Conservation (phyloP, 2,329 filamentous ascomycete species). For the Diaporthe ilicicola region DNA sequence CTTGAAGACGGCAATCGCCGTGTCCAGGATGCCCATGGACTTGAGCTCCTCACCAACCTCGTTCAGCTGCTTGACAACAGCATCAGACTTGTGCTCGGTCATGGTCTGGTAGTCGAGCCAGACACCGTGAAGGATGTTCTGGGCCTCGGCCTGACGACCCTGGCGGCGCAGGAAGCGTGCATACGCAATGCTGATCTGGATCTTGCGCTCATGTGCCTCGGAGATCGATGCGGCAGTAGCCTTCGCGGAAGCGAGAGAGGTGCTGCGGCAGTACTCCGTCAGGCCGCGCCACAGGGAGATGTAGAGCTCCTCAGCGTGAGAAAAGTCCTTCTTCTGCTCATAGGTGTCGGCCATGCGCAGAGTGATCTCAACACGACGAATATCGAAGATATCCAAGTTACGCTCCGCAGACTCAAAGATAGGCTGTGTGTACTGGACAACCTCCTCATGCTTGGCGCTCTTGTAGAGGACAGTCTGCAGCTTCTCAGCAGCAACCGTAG, state of each 20-base stretch:
- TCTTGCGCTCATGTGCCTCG: constrained; percentile 36
- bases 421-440: constrained; percentile 33
- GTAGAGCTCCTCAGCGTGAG: constrained; percentile 37
- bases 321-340: constrained; percentile 34
- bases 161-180: constrained; percentile 35
- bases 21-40: constrained; percentile 34
- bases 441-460: constrained; percentile 32
- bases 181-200: constrained; percentile 35
- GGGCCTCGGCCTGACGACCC: constrained; percentile 32
- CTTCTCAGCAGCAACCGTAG: constrained; percentile 32
- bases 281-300: constrained; percentile 37
- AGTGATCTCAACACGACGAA: constrained; percentile 33
- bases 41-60: constrained; percentile 35
- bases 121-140: constrained; percentile 36
- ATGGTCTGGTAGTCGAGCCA: constrained; percentile 36
- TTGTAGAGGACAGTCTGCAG: constrained; percentile 33
- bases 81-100: constrained; percentile 33
- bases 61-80: constrained; percentile 34
- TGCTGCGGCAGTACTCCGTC: constrained; percentile 35
- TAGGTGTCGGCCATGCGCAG: constrained; percentile 33
- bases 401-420: constrained; percentile 34
- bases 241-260: constrained; percentile 17
- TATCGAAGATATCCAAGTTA: constrained; percentile 33
- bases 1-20: constrained; percentile 35
- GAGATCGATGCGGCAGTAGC: constrained; percentile 29